Evolutionary conservation across 1,284 basidiomycete species (phyloP), one percentile per base, ranked within the genome.

Genomic region (Meripilus lineatus): DNA sequence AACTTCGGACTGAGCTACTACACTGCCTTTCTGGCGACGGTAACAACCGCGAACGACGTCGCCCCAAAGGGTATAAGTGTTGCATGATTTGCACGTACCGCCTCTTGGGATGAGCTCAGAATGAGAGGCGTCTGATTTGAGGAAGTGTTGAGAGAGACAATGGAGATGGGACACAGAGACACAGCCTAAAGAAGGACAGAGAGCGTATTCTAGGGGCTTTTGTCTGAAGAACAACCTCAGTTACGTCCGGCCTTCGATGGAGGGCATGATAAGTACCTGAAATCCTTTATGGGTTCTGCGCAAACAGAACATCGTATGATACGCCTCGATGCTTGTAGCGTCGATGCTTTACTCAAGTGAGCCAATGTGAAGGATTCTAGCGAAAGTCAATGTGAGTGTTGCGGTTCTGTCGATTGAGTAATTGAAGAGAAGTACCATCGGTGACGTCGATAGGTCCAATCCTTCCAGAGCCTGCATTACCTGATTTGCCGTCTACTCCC

Each of bases 1-100:
- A 10, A 51, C 48, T 34, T 57, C 49, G 28, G 58, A 54, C 20
- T 58, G 63, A 3, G 57, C 61, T 1, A 46, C 47, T 3, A 55
- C 62, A 6, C 53, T 59, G 22, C 71, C 66, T 13, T 67, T 67
- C 26, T 63, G 58, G 5, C 87, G 71, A 2, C 82, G 72, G 58
- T 82, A 89, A 49, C 74, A 80, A 0, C 80, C 83, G 8, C 81
- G 72, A 14, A 91, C 68, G 24, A 90, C 58, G 50, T 89, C 81
- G 7, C 84, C 84, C 88, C 88, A 93, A 2, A 84, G 66, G 1
- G 74, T 66, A 48, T 78, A 76, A 0, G 61, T 58, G 0, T 58
- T 45, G 54, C 89, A 91, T 1, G 66, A 61, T 3, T 64, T 68
- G 56, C 89, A 92, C 1, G 58, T 46, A 2, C 86, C 87, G 2